These are phyloP conservation scores for Rhizopogon parksii DNA, from an alignment of 1,284 basidiomycete species.

Conservation along the genomic window DNA sequence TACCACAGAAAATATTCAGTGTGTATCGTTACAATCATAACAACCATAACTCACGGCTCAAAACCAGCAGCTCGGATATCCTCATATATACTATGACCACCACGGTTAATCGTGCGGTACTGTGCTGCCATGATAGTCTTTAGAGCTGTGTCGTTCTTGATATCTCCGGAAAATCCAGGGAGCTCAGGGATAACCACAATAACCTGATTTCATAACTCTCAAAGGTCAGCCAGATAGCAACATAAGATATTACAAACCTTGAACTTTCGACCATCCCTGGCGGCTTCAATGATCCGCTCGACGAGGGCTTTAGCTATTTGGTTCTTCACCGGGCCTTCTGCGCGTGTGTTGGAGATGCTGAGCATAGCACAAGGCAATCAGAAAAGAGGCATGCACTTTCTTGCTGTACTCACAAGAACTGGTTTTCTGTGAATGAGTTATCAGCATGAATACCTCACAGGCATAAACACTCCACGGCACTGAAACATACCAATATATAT, in stretches of 20 bases:
- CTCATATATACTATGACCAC: slow-evolving; percentile 82
- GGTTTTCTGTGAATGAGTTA: slow-evolving; percentile 59
- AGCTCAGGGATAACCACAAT: slow-evolving; percentile 79
- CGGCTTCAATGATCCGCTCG: slow-evolving; percentile 78
- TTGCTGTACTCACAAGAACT: slow-evolving; percentile 75
- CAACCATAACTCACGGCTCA: slow-evolving; percentile 60
- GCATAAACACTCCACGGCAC: slow-evolving; percentile 5
- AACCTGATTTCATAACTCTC: slow-evolving; percentile 37
- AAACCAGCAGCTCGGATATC: slow-evolving; percentile 71
- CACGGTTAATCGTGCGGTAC: slow-evolving; percentile 82
- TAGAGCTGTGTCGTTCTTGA: slow-evolving; percentile 63
- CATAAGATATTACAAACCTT: slow-evolving; percentile 39
- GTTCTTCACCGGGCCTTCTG: slow-evolving; percentile 70
- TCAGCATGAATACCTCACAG: slow-evolving; percentile 8
- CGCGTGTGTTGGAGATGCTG: slow-evolving; percentile 71
- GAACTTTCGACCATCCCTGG: slow-evolving; percentile 66
- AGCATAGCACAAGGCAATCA: slow-evolving; percentile 12
- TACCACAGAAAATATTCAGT: slow-evolving; percentile 1
- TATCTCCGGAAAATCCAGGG: slow-evolving; percentile 76
- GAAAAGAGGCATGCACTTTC: neutral
- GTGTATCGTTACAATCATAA: neutral
- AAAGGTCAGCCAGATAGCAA: neutral
- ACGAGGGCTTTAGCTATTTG: slow-evolving; percentile 77
- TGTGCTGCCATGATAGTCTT: slow-evolving; percentile 82
- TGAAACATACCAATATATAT: slow-evolving; percentile 75